Evolutionary conservation across 768 basidiomycete species (phyloP).

Genomic region (Pleurotus ostreatus): DNA sequence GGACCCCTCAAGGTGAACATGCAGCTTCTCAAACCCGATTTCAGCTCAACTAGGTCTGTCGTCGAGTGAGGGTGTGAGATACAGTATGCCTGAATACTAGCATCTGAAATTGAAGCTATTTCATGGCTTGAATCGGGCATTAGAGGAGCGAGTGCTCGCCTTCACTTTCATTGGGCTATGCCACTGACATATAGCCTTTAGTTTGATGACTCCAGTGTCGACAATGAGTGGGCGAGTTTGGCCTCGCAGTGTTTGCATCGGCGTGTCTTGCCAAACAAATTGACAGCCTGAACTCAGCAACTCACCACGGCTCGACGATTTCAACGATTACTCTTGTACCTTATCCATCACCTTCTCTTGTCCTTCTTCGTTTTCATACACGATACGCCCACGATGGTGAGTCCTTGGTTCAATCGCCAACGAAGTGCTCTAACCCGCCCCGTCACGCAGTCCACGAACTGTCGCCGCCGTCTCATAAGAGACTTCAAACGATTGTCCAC

Average conservation of each 20-base stretch:
- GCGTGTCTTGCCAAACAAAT: background rate
- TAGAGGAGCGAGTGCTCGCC: too few species aligned
- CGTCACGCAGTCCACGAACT: slow-evolving; percentile 83
- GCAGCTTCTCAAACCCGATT: too few species aligned
- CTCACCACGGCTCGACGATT: slow-evolving; percentile 12
- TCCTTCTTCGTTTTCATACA: background rate
- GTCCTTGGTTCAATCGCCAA: background rate
- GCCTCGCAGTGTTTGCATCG: background rate
- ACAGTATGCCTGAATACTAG: too few species aligned
- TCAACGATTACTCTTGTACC: slow-evolving; percentile 30
- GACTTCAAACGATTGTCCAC: slow-evolving; percentile 96
- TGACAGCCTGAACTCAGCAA: background rate
- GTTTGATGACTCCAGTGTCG: too few species aligned
- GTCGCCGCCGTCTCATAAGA: slow-evolving; percentile 91
- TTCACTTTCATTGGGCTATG: too few species aligned
- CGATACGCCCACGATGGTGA: slow-evolving; percentile 3
- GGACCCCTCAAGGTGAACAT: too few species aligned
- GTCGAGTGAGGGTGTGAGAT: too few species aligned
- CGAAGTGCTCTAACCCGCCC: background rate
- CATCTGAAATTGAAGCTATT: too few species aligned
- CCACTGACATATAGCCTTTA: too few species aligned
- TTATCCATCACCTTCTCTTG: slow-evolving; percentile 5
- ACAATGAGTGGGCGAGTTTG: too few species aligned
- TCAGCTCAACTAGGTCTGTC: too few species aligned
- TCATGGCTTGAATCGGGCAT: too few species aligned